These are phyloP conservation scores for Spinacia oleracea DNA, from an alignment of 179 eudicot genomes.

Conservation along the genomic window DNA sequence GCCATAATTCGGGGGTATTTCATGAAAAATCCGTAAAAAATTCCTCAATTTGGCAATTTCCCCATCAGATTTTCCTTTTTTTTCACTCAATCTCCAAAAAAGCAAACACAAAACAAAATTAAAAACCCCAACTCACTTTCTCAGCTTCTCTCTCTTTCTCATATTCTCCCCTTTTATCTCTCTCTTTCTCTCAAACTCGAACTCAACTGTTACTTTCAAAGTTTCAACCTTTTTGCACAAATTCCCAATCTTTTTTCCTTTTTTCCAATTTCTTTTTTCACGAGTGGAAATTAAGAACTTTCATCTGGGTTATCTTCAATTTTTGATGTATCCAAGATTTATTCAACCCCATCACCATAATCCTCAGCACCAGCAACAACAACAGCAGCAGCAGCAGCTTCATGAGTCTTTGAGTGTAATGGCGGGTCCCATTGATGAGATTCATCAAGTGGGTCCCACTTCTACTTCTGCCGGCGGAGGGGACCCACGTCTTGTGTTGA, in stretches of 20 bases:
- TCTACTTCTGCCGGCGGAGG: slow-evolving; percentile 7
- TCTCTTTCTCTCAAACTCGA: not conserved
- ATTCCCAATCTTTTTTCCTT: not conserved
- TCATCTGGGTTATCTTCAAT: slow-evolving; percentile 3
- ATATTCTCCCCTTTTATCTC: not conserved
- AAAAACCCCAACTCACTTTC: not conserved
- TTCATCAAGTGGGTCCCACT: slow-evolving; percentile 27
- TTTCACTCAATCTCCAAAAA: slow-evolving; percentile 9
- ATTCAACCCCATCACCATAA: slow-evolving; percentile 36
- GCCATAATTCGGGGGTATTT: too few relatives aligned
- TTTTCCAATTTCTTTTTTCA: not conserved
- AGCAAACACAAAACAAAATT: not conserved
- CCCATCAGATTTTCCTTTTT: slow-evolving; percentile 2
- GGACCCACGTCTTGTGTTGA: slow-evolving; percentile 41
- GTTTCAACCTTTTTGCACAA: slow-evolving; percentile 4
- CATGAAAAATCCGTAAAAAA: too few relatives aligned
- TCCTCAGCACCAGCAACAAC: slow-evolving; percentile 18
- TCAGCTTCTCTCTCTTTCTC: not conserved
- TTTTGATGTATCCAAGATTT: slow-evolving; percentile 44
- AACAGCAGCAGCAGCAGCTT: slow-evolving; percentile 19
- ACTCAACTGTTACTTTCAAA: slow-evolving; percentile 12
- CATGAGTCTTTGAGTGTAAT: slow-evolving; percentile 40
- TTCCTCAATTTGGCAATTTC: too few relatives aligned
- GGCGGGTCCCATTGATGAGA: slow-evolving; percentile 34
- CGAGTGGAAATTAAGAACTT: not conserved